Evolutionary conservation across 768 basidiomycete species (phyloP), one percentile per base, ranked within the genome.

Genomic region (Pleurotus giganteus): DNA sequence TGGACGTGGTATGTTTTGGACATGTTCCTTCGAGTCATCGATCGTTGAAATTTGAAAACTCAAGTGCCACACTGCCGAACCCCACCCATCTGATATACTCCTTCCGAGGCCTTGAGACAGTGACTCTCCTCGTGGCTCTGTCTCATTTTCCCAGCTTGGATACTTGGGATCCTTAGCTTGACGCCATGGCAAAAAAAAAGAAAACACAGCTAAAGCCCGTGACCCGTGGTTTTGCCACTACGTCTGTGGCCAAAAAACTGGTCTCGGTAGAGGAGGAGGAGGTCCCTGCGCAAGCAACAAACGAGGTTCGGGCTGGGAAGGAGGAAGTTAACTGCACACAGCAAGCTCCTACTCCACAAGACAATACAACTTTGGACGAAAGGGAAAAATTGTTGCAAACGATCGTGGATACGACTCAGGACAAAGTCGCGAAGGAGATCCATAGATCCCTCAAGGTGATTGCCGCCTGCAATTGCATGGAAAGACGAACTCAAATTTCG

Each of bases 391-490:
- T 77, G 27, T 73, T 93, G 47, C 93, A 94, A 71, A 71, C 68
- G 43, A 63, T 93, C 44, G 82, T 96, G 1, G 93, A 96, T 58
- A 87, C 83, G 62, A 74, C 88, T 45, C 92, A 96, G 63, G 92
- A 95, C 17, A 94, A 85, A 65, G 89, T 82, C 4, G 91, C 96
- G 67, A 94, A 86, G 66, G 96, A 97, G 62, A 83, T 95, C 54
- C 69, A 74, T 4, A 79, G 67, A 61, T 72, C 81, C 8, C 57
- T 89, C 58, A 91, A 90, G 84, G 95, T 88, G 61, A 19, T 71
- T 43, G 15, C 27, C 23, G 36, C 4, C 29, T 27, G 5, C 42
- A 23, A 11, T 19, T n/a, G 8, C 24, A 13, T 28, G 17, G 5
- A 45, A 39, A 28, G 42, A 23, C 45, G 45, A 43, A 43, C 46